Percentiles rank a stretch among this genome's conserved stretches.
phyloP scores from a whole-genome alignment of 306 rosid genomes.

The Prunus kanzakura region DNA sequence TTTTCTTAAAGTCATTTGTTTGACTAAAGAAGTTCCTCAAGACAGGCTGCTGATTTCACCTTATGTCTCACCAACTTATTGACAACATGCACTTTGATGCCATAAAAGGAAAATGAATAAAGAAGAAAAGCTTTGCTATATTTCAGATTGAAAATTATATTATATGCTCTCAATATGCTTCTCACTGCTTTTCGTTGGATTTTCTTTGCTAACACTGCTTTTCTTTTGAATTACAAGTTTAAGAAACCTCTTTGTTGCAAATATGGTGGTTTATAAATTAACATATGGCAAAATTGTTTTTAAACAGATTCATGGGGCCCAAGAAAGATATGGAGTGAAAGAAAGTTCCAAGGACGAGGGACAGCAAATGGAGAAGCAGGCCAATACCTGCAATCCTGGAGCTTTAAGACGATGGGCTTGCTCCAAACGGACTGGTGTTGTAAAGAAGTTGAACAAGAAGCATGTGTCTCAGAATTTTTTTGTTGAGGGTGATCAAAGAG shows the following conservation, averaged over 20 bases:
- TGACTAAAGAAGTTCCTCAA: no score
- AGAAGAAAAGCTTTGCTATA: neutral
- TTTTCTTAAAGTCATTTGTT: no score
- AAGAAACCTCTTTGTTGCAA: neutral
- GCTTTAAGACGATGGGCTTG: constrained; percentile 44
- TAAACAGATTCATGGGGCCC: constrained; percentile 23
- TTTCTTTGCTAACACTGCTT: neutral
- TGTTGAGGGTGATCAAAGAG: constrained; percentile 26
- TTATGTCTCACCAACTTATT: constrained; percentile 4
- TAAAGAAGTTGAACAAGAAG: constrained; percentile 39
- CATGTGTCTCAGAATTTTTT: constrained; percentile 12
- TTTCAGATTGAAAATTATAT: neutral
- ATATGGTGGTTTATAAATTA: neutral
- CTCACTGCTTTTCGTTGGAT: neutral
- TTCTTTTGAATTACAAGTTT: neutral
- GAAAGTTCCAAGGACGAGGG: constrained; percentile 25
- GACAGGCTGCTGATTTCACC: neutral
- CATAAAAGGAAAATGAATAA: neutral
- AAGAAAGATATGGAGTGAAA: constrained; percentile 22
- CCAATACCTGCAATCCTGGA: constrained; percentile 33
- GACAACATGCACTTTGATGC: neutral
- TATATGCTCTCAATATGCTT: neutral
- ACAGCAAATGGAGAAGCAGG: constrained; percentile 33
- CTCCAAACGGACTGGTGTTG: constrained; percentile 49
- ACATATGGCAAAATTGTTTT: neutral